Evolutionary conservation across 2,329 filamentous ascomycete species (phyloP).

Genomic region (Sclerotinia glacialis): DNA sequence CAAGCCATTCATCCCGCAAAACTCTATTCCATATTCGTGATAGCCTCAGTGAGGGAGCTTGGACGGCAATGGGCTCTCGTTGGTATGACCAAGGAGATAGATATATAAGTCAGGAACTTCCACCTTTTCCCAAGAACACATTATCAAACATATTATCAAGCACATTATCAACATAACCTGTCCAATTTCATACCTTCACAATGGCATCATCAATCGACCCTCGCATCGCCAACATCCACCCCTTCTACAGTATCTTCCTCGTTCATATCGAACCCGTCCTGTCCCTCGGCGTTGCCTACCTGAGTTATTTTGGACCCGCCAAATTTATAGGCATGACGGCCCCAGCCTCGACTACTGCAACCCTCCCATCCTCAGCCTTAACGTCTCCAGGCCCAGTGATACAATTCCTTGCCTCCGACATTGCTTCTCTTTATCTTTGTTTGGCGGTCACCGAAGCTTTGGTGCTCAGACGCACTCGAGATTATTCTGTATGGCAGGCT

Average conservation of each 20-base stretch:
- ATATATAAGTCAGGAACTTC: no score
- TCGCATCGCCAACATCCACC: background rate
- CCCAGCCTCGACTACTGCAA: background rate
- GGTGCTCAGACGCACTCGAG: background rate
- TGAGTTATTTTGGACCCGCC: background rate
- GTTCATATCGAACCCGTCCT: conserved; percentile 1
- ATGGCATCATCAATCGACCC: background rate
- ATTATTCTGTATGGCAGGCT: background rate
- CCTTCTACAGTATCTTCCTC: background rate
- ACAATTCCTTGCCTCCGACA: background rate
- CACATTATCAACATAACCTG: no score
- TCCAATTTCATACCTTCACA: no score
- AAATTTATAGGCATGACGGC: background rate
- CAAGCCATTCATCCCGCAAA: no score
- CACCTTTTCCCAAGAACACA: no score
- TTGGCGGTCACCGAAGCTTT: background rate
- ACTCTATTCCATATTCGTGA: no score
- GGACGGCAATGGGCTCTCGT: no score
- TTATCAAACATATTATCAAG: no score
- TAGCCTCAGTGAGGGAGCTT: no score
- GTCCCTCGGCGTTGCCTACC: background rate
- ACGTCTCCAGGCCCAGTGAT: background rate
- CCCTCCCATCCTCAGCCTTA: no score
- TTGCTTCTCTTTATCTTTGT: background rate
- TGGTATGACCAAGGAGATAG: no score